Base-by-base conservation (phyloP, 208 protist species). In the Lotmaria passim region DNA sequence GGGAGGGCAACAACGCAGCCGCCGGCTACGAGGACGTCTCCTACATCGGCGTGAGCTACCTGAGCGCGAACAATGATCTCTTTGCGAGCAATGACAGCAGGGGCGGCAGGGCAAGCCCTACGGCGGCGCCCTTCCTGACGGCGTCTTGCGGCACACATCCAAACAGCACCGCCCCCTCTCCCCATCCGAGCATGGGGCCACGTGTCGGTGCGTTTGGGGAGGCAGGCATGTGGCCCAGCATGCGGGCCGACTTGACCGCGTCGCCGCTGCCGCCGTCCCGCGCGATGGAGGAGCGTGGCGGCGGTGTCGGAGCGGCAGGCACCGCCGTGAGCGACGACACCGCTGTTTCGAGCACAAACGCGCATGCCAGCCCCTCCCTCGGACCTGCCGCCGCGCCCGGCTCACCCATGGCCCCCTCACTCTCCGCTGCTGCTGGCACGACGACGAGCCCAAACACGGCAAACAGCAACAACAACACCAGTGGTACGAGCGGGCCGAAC, bases 41-140 rank as follows among this genome's bases (percentile, higher is more conserved):
- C n/a, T 70, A 60, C 57, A 34, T 70, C 11, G 71, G 71, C 30
- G 66, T 65, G 55, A 50, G 71, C 28, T 76, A 65, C 61, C 48
- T 62, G 33, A 41, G 15, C 41, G n/a, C 28, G 19, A 46, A 61
- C n/a, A 30, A 19, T 12, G 64, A 44, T 19, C 12, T 34, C 23
- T 33, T 51, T 8, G 24, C 33, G 43, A 30, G 31, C 31, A 33
- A 1, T n/a, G n/a, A n/a, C n/a, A n/a, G n/a, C n/a, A n/a, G n/a
- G n/a, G n/a, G n/a, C 38, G 36, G 55, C 38, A 19, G 10, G 2
- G 19, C 12, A 3, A 57, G 51, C 31, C 5, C 51, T 30, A 19
- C 31, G 39, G 46, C 23, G 47, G 48, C 57, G 15, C 31, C 62
- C 23, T 68, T 33, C 46, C 14, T 39, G 56, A 63, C 26, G 4